phyloP scores from a whole-genome alignment of 2,329 filamentous ascomycete species.

The Fusarium foetens region DNA sequence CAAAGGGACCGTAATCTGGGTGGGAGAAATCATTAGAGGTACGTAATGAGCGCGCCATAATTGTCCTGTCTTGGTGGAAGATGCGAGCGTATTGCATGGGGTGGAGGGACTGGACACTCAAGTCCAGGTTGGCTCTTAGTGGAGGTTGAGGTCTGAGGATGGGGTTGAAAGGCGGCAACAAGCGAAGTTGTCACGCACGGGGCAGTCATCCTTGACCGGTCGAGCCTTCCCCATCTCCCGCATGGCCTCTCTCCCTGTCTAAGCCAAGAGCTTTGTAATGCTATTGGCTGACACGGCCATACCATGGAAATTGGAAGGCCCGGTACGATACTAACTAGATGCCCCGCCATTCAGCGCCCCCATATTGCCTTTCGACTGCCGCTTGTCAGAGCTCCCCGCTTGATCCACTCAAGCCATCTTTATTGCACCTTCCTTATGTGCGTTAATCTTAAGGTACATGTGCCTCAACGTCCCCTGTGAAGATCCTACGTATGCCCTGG shows the following conservation, averaged over 20 bases:
- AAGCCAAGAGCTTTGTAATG: background rate
- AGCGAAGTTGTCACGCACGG: slow-evolving; percentile 42
- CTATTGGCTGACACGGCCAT: slow-evolving; percentile 17
- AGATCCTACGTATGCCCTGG: background rate
- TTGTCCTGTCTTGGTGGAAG: slow-evolving; percentile 34
- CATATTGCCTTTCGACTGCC: slow-evolving; percentile 15
- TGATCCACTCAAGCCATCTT: slow-evolving; percentile 8
- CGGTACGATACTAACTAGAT: background rate
- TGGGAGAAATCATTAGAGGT: background rate
- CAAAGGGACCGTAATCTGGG: slow-evolving; percentile 4
- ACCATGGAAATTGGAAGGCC: slow-evolving; percentile 1
- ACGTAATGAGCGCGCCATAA: slow-evolving; percentile 18
- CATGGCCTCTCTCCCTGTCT: slow-evolving; percentile 29
- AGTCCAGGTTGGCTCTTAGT: slow-evolving; percentile 10
- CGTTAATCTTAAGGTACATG: background rate
- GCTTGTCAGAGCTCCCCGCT: slow-evolving; percentile 20
- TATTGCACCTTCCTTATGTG: slow-evolving; percentile 9
- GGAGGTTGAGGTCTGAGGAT: slow-evolving; percentile 12
- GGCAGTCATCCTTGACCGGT: slow-evolving; percentile 39
- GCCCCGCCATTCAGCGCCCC: slow-evolving; percentile 34
- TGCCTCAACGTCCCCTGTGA: slow-evolving; percentile 5
- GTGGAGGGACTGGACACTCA: slow-evolving; percentile 11
- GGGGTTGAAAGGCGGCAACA: slow-evolving; percentile 33
- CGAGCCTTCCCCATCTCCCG: slow-evolving; percentile 21
- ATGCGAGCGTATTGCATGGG: slow-evolving; percentile 35